Conservation (phyloP, 768 basidiomycete genomes). For the Suillus placidus region DNA sequence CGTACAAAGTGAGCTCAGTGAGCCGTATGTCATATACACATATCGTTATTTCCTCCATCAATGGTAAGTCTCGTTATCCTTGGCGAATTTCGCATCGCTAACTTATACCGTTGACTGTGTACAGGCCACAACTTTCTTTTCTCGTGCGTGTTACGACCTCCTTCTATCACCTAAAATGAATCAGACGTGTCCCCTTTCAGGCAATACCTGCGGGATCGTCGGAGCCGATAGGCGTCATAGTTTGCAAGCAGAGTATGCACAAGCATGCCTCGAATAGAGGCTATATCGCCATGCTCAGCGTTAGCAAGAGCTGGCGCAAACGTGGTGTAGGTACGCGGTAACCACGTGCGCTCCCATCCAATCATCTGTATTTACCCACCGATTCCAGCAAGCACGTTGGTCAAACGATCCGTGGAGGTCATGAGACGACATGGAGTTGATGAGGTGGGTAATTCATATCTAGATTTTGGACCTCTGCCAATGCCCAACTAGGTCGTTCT, state of each 20-base stretch:
- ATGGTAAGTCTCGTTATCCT: conserved; percentile 62
- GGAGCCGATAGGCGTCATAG: conserved; percentile 85
- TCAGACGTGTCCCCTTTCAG: conserved; percentile 10
- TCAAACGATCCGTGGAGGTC: conserved; percentile 76
- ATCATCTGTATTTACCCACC: not conserved
- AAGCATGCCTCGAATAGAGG: conserved; percentile 76
- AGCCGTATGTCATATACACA: conserved; percentile 96
- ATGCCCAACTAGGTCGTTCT: conserved; percentile 69
- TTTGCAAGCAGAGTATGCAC: conserved; percentile 97
- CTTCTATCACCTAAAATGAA: conserved; percentile 3
- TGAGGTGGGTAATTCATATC: conserved; percentile 65
- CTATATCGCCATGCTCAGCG: conserved; percentile 98
- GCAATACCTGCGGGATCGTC: conserved; percentile 35
- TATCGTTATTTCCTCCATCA: conserved; percentile 96
- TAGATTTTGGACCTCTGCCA: conserved; percentile 7
- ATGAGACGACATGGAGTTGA: conserved; percentile 86
- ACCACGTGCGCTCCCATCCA: not conserved
- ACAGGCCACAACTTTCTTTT: conserved; percentile 88
- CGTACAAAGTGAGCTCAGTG: conserved; percentile 89
- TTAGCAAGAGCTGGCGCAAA: conserved; percentile 81
- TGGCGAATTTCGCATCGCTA: conserved; percentile 9
- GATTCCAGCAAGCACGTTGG: conserved; percentile 76
- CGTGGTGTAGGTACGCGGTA: conserved; percentile 83
- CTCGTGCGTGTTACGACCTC: conserved; percentile 48
- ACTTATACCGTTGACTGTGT: not conserved